phyloP scores from a whole-genome alignment of 2,329 filamentous ascomycete genomes.

The Hypoxylon sp. region DNA sequence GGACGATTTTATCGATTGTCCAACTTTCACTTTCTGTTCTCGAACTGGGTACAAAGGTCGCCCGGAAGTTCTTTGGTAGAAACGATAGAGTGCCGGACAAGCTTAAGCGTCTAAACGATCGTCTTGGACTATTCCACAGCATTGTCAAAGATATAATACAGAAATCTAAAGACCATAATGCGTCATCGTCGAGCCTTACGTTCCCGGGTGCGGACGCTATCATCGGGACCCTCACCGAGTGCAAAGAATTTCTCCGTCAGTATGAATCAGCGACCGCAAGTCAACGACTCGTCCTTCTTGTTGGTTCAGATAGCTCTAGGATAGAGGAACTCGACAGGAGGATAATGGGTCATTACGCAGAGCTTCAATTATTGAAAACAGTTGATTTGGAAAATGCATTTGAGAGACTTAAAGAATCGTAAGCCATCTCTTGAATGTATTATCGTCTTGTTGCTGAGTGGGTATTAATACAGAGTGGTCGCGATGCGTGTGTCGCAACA shows the following conservation, averaged over 20 bases:
- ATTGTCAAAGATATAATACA: slow-evolving; percentile 39
- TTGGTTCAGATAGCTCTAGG: slow-evolving; percentile 37
- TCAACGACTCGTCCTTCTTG: slow-evolving; percentile 35
- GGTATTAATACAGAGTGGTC: slow-evolving; percentile 16
- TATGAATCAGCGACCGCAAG: slow-evolving; percentile 40
- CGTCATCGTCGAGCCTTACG: slow-evolving; percentile 29
- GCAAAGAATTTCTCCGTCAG: slow-evolving; percentile 45
- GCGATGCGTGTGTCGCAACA: slow-evolving; percentile 15
- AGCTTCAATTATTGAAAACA: slow-evolving; percentile 41
- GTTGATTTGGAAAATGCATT: slow-evolving; percentile 14
- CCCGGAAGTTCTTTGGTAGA: slow-evolving; percentile 41
- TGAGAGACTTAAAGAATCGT: slow-evolving; percentile 30
- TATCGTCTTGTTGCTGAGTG: slow-evolving; percentile 12
- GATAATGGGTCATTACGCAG: slow-evolving; percentile 43
- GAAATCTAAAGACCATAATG: slow-evolving; percentile 26
- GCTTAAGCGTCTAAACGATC: slow-evolving; percentile 45
- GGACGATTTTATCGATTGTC: slow-evolving; percentile 45
- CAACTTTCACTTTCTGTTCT: slow-evolving; percentile 46
- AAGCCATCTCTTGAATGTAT: slow-evolving; percentile 9
- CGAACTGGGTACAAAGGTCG: slow-evolving; percentile 44
- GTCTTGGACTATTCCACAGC: slow-evolving; percentile 42
- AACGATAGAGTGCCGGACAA: slow-evolving; percentile 40
- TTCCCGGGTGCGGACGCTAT: slow-evolving; percentile 37
- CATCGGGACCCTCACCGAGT: slow-evolving; percentile 46
- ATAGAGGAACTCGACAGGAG: slow-evolving; percentile 46